Evolutionary conservation across 73 alveolate genomes (phyloP), one percentile per base, ranked within the genome.

Genomic region (Paramecium biaurelia): DNA sequence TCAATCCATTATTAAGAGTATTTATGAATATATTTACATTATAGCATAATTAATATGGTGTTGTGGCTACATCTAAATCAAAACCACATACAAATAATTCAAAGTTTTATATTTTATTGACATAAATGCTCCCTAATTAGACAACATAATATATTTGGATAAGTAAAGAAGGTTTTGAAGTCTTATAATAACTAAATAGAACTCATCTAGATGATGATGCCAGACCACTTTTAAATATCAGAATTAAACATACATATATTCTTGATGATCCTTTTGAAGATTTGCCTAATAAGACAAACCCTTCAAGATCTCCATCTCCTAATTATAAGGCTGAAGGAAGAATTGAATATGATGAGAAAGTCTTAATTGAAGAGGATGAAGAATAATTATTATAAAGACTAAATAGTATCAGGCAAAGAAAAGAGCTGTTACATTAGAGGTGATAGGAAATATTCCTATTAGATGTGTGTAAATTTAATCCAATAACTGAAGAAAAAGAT

Each of bases 141-240:
- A 99, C 87, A 97, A 92, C 99, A 99, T 96, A 96, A 99, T 7
- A 95, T 98, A 32, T 99, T 99, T 85, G 99, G 99, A 24, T 70
- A 88, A 67, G 98, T 98, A 95, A 93, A 45, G 99, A 97, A 79
- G 99, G 99, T 37, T 82, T 96, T 57, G 98, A 97, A 76, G 92
- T 96, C 0, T 86, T 98, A 53, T 99, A 97, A 70, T 94, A 93
- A 68, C 92, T 98, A 47, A 97, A 98, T 90, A 7, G 99, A 34
- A 92, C 93, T 53, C 53, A 43, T 9, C 76, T 95, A 38, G 99
- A 98, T 88, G 94, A 92, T 35, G 93, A 92, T 10, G 96, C 96
- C 20, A 92, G 98, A 53, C 99, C 99, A 2, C 95, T 89, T 92
- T 93, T 95, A 63, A 98, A 97, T 92, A 97, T 97, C 35, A 93